Conservation (phyloP, 2,329 filamentous ascomycete species). For the Fusarium duplospermum region DNA sequence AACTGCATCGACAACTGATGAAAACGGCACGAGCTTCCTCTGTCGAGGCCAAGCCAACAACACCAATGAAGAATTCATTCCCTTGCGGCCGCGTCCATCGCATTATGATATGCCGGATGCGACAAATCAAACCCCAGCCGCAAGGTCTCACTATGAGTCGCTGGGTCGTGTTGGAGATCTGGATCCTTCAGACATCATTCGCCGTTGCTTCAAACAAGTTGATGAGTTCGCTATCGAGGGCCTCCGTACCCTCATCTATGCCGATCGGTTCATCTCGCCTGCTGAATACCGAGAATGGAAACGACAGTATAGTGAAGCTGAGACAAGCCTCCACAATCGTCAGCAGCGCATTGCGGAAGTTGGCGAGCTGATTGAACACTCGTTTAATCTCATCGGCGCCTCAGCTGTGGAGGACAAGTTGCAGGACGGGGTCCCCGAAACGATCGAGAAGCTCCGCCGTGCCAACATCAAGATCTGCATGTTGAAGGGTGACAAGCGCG, state of each 20-base stretch:
- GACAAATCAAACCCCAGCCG: background rate
- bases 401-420: background rate
- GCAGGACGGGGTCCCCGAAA: background rate
- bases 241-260: background rate
- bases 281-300: background rate
- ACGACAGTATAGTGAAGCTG: background rate
- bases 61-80: background rate
- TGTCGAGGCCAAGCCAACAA: background rate
- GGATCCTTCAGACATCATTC: background rate
- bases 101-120: background rate
- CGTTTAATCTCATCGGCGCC: background rate
- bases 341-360: background rate
- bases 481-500: background rate
- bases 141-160: background rate
- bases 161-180: background rate
- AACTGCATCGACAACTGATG: background rate
- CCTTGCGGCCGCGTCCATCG: background rate
- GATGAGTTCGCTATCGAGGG: background rate
- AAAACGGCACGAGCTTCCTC: background rate
- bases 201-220: background rate
- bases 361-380: background rate
- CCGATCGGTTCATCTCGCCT: background rate
- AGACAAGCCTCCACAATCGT: background rate
- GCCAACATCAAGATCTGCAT: background rate
- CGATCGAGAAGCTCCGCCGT: background rate